Conservation (phyloP, 352 stramenopile species). For the Phytophthora sojae region DNA sequence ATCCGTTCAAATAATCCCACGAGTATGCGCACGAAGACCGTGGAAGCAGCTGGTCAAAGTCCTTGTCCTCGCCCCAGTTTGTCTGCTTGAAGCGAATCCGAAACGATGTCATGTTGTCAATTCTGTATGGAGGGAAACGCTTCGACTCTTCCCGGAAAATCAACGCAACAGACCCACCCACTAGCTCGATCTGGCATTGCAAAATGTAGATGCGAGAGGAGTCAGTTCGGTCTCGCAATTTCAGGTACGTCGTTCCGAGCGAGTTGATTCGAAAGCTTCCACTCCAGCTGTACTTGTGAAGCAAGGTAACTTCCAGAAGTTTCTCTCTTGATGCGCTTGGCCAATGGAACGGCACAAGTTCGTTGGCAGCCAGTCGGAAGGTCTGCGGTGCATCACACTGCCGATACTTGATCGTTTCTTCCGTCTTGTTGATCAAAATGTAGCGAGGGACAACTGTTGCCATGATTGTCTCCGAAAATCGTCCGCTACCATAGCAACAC, state of each 20-base stretch:
- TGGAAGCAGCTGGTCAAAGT: slow-evolving; percentile 81
- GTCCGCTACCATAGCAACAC: slow-evolving; percentile 85
- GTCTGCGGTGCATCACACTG: slow-evolving; percentile 82
- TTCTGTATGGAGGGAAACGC: slow-evolving; percentile 89
- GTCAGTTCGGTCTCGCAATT: slow-evolving; percentile 78
- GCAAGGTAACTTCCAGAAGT: slow-evolving; percentile 84
- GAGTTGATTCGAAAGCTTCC: slow-evolving; percentile 89
- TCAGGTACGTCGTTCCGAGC: slow-evolving; percentile 87
- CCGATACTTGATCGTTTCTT: slow-evolving; percentile 86
- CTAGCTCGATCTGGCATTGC: slow-evolving; percentile 87
- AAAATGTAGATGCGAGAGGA: slow-evolving; percentile 88
- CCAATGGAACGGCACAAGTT: slow-evolving; percentile 88
- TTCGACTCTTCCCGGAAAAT: slow-evolving; percentile 89
- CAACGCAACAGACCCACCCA: slow-evolving; percentile 85
- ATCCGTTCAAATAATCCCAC: slow-evolving; percentile 84
- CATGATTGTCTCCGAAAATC: slow-evolving; percentile 88
- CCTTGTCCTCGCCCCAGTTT: slow-evolving; percentile 72
- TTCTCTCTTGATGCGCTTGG: slow-evolving; percentile 79
- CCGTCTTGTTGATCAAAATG: slow-evolving; percentile 89
- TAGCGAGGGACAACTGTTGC: slow-evolving; percentile 88
- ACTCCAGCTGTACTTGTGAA: slow-evolving; percentile 87
- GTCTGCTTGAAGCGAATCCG: slow-evolving; percentile 89
- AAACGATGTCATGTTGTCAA: slow-evolving; percentile 93
- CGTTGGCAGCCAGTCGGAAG: slow-evolving; percentile 73
- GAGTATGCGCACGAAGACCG: slow-evolving; percentile 84